Base-by-base conservation (phyloP, 306 rosid species). In the Trifolium fragiferum region DNA sequence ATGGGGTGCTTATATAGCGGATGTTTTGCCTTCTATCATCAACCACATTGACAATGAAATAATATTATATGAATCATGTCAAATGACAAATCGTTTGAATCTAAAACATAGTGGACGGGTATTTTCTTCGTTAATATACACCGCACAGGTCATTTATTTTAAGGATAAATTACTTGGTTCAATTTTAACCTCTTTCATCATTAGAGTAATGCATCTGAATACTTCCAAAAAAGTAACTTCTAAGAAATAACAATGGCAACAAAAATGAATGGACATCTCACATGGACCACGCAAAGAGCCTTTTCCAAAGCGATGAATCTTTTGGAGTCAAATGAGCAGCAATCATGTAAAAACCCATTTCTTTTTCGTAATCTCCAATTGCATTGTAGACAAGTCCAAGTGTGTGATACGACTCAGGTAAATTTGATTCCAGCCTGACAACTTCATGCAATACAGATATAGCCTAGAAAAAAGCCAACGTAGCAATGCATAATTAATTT, bases 381-480 rank as follows among this genome's bases (percentile, higher is more conserved):
- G 85, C 74, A 18, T 13, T 62, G 78, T 87, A 74, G 78, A 88
- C 83, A 70, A 90, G 94, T 83, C 91, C 98, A 75, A 94, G 94
- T 8, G 87, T 91, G 76, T 90, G 98, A 88, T 89, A 91, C 2
- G 97, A 80, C 37, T 91, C 95, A n/a, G 88, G 86, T 61, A 90
- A 81, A 86, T 91, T 85, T 59, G 97, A 97, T 43, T 91, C 94
- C 78, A 87, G 77, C 80, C 83, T 83, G 73, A 91, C 82, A 77
- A 91, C 88, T 82, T 90, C 87, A 57, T 71, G 83, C 80, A 86
- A 81, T 44, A 91, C 71, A 57, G 90, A 79, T 74, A 86, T 81
- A 62, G 96, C 96, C 97, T 92, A 83, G 84, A 83, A 79, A 77
- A 75, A 80, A 65, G 60, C 64, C 74, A 82, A 32, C 50, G 62